phyloP scores from a whole-genome alignment of 1,284 basidiomycete species.

The Takashimella tepidaria region DNA sequence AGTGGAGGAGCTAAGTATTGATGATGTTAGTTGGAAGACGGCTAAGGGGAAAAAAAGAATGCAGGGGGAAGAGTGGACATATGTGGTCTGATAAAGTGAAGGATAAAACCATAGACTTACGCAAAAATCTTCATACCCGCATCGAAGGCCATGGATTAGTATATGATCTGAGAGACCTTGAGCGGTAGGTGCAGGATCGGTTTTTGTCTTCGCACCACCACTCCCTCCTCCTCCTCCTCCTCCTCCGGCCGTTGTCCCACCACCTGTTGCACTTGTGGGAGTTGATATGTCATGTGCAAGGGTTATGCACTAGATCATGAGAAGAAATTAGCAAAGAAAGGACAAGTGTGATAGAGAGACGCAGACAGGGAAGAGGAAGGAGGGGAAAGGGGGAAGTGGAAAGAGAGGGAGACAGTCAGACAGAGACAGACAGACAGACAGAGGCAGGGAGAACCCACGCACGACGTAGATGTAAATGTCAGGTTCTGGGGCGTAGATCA shows the following conservation, averaged over 20 bases:
- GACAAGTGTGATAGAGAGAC: background rate
- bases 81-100: too few species aligned
- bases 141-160: constrained; percentile 26
- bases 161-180: constrained; percentile 32
- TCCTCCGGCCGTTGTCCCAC: constrained; percentile 1
- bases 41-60: constrained; percentile 9
- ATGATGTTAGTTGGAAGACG: constrained; percentile 19
- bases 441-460: too few species aligned
- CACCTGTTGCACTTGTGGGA: background rate
- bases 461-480: constrained; percentile 40
- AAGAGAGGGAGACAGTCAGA: too few species aligned
- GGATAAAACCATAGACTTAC: constrained; percentile 27
- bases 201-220: background rate
- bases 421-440: too few species aligned
- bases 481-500: constrained; percentile 34
- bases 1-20: constrained; percentile 31
- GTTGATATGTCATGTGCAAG: constrained; percentile 11
- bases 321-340: background rate
- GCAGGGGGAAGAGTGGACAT: constrained; percentile 14
- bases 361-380: too few species aligned
- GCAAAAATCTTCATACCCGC: constrained; percentile 40
- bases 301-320: constrained; percentile 19
- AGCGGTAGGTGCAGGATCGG: constrained; percentile 10
- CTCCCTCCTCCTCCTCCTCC: constrained; percentile 10
- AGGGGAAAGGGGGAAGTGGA: too few species aligned